phyloP scores from a whole-genome alignment of 257 asterid genomes.

The Forsythia suspensa region DNA sequence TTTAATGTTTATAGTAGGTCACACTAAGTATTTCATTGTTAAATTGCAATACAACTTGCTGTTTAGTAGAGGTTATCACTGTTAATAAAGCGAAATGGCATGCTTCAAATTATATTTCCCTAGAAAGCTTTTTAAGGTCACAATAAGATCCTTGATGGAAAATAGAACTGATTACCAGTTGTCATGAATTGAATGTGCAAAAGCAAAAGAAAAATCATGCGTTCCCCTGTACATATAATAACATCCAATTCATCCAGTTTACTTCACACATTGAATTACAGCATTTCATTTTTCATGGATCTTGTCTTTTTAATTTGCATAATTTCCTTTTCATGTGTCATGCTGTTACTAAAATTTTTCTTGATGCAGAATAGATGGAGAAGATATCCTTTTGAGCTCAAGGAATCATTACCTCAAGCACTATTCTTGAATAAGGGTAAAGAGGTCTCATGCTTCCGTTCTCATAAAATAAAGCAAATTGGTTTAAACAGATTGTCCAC shows the following conservation, averaged over 20 bases:
- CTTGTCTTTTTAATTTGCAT: slow-evolving; percentile 5
- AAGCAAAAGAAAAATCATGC: no score
- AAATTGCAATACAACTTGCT: neutral
- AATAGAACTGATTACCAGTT: neutral
- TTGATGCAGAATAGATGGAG: slow-evolving; percentile 58
- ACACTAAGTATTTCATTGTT: no score
- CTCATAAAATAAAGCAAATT: slow-evolving; percentile 47
- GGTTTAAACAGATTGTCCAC: slow-evolving; percentile 47
- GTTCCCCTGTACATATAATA: no score
- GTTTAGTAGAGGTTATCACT: neutral
- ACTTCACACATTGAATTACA: neutral
- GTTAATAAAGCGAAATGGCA: neutral
- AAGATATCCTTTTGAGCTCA: slow-evolving; percentile 37
- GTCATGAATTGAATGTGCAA: neutral
- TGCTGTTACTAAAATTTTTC: slow-evolving; percentile 1
- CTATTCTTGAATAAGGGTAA: slow-evolving; percentile 32
- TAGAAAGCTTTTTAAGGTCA: no score
- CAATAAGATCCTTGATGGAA: neutral
- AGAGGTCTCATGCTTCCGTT: slow-evolving; percentile 57
- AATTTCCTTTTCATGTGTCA: slow-evolving; percentile 8
- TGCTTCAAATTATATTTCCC: no score
- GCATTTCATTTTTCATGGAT: slow-evolving; percentile 3
- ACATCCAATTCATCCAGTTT: neutral
- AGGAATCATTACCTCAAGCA: slow-evolving; percentile 31
- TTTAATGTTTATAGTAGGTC: no score